phyloP scores from a whole-genome alignment of 345 rosid species.

The Citrus medica region DNA sequence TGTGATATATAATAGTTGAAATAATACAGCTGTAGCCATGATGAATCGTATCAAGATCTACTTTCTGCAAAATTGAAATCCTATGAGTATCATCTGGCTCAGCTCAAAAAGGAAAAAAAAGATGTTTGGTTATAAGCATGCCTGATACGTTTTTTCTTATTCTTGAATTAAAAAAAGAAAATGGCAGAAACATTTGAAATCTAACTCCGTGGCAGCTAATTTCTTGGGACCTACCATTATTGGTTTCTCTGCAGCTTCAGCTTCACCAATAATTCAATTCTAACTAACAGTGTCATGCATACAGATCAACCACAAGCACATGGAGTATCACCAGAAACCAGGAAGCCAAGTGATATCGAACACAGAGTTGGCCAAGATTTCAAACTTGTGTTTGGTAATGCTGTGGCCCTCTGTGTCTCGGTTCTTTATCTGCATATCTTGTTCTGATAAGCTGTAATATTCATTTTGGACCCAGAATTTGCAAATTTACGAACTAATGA shows the following conservation, averaged over 20 bases:
- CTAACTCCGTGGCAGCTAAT: not conserved
- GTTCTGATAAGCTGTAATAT: not conserved
- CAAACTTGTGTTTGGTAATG: conserved; percentile 4
- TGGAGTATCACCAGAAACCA: conserved; percentile 11
- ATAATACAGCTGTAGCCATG: not conserved
- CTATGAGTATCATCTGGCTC: not conserved
- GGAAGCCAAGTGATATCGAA: not conserved
- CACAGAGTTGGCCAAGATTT: not conserved
- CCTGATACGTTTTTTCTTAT: not conserved
- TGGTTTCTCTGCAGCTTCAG: conserved; percentile 10
- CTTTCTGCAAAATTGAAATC: not conserved
- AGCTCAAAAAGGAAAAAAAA: not conserved
- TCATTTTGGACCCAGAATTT: not conserved
- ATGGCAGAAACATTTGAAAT: not conserved
- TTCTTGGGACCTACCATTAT: conserved; percentile 18
- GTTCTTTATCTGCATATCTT: not conserved
- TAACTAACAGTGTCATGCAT: not conserved
- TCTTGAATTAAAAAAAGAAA: not conserved
- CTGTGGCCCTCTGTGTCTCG: conserved; percentile 10
- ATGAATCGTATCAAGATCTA: not conserved
- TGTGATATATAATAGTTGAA: not conserved
- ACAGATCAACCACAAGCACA: conserved; percentile 20
- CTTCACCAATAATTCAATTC: conserved; percentile 21
- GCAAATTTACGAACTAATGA: too few relatives aligned
- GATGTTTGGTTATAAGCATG: not conserved